These are phyloP conservation scores for Podaxis sp. DNA, from an alignment of 768 basidiomycete species.

Conservation along the genomic window DNA sequence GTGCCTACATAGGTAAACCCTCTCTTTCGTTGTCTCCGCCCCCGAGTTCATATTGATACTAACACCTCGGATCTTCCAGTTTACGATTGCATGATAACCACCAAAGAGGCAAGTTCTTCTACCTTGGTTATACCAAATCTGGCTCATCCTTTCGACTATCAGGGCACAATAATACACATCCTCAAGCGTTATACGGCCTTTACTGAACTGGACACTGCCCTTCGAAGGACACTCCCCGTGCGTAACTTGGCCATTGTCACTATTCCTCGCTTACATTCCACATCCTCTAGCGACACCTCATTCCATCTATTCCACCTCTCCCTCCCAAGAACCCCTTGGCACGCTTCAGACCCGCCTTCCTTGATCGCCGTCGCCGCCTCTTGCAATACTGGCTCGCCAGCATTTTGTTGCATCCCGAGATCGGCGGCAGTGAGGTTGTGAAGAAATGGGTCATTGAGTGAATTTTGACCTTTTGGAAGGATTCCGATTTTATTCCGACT, in stretches of 20 bases:
- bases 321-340: constrained; percentile 69
- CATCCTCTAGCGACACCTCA: constrained; percentile 35
- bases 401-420: constrained; percentile 64
- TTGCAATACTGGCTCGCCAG: constrained; percentile 65
- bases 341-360: constrained; percentile 62
- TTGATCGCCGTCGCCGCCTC: constrained; percentile 54
- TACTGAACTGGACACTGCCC: constrained; percentile 42
- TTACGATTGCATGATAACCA: constrained; percentile 67
- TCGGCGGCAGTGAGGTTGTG: constrained; percentile 59
- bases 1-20: constrained; percentile 58
- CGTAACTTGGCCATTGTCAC: constrained; percentile 15
- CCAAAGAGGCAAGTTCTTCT: constrained; percentile 41
- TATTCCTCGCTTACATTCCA: not conserved
- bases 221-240: constrained; percentile 52
- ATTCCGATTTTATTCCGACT: not conserved
- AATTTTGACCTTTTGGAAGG: not conserved
- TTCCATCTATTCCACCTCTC: constrained; percentile 48
- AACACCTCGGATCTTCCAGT: constrained; percentile 30
- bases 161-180: constrained; percentile 61
- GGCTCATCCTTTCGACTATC: constrained; percentile 1
- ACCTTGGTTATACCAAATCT: constrained; percentile 3
- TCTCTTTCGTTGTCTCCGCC: not conserved
- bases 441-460: constrained; percentile 51
- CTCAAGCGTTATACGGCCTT: constrained; percentile 70
- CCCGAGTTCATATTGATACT: not conserved